phyloP scores from a whole-genome alignment of 371 early-diverging fungal genomes.

The Chytridiales sp. region DNA sequence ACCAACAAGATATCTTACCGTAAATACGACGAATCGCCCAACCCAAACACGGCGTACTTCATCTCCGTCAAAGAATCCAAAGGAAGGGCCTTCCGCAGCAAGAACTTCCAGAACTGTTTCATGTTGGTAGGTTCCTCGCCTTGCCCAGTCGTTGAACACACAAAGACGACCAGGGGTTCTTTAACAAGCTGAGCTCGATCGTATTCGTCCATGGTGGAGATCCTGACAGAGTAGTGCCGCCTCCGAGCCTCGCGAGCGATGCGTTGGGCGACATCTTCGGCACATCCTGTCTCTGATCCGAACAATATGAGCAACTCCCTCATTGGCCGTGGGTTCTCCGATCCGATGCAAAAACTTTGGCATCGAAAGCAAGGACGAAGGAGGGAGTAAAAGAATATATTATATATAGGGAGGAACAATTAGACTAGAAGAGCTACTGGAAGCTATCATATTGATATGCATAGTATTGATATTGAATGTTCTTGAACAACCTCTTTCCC shows the following conservation, averaged over 20 bases:
- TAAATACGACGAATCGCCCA: slow-evolving; percentile 93
- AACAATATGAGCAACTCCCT: slow-evolving; percentile 68
- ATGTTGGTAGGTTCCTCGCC: slow-evolving; percentile 91
- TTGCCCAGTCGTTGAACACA: slow-evolving; percentile 93
- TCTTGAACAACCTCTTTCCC: too few relatives aligned
- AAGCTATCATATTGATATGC: too few relatives aligned
- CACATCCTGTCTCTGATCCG: slow-evolving; percentile 83
- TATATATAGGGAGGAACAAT: too few relatives aligned
- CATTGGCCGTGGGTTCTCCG: not conserved
- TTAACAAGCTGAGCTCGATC: slow-evolving; percentile 61
- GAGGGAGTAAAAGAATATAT: too few relatives aligned
- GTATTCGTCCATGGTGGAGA: slow-evolving; percentile 78
- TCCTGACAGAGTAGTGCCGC: slow-evolving; percentile 63
- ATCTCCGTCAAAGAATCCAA: slow-evolving; percentile 61
- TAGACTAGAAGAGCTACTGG: too few relatives aligned
- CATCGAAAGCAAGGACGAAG: too few relatives aligned
- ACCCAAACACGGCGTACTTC: slow-evolving; percentile 85
- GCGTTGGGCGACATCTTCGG: slow-evolving; percentile 78
- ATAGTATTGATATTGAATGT: too few relatives aligned
- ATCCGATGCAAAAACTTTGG: not conserved
- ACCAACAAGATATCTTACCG: slow-evolving; percentile 47
- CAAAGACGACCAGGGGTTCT: slow-evolving; percentile 77
- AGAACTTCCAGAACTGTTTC: slow-evolving; percentile 88
- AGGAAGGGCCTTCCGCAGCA: slow-evolving; percentile 78
- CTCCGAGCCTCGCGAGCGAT: slow-evolving; percentile 73